A percentile compares a stretch with the other conserved stretches of the same genome.
Evolutionary conservation across 2,329 filamentous ascomycete genomes (phyloP).

Genomic region (Rhynchosporium graminicola): DNA sequence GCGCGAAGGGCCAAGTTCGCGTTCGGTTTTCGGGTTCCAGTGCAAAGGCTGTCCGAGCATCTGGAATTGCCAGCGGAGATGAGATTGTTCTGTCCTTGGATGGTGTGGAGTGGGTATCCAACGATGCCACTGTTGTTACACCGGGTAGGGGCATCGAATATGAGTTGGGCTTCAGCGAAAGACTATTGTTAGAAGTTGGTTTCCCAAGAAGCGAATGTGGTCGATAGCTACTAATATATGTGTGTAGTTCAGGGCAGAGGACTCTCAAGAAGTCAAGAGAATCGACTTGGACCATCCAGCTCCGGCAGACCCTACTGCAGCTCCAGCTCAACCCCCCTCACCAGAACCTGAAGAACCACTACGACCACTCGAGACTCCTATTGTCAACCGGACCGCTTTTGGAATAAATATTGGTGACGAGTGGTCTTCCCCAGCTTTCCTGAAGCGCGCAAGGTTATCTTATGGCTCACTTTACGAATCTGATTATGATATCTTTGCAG

Average conservation of each 20-base stretch:
- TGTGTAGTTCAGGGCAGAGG: constrained; percentile 49
- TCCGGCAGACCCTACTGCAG: constrained; percentile 28
- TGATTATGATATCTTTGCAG: constrained; percentile 64
- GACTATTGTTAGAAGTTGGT: constrained; percentile 50
- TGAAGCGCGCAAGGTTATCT: constrained; percentile 70
- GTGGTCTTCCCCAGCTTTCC: constrained; percentile 78
- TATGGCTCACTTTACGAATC: constrained; percentile 67
- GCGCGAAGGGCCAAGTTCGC: constrained; percentile 76
- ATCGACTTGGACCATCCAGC: constrained; percentile 55
- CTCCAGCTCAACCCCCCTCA: constrained; percentile 27
- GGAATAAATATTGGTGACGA: constrained; percentile 48
- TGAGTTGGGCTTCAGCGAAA: constrained; percentile 57
- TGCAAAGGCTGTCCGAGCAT: constrained; percentile 67
- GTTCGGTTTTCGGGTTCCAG: constrained; percentile 71
- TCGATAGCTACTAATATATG: constrained; percentile 24
- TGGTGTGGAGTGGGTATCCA: constrained; percentile 61
- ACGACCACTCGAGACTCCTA: constrained; percentile 28
- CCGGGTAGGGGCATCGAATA: constrained; percentile 57
- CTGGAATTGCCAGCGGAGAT: constrained; percentile 76
- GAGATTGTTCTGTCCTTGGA: constrained; percentile 67
- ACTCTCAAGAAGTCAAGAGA: constrained; percentile 49
- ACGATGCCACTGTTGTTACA: constrained; percentile 43
- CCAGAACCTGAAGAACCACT: constrained; percentile 32
- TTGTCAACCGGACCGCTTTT: constrained; percentile 42
- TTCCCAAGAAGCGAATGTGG: neutral